A percentile compares a stretch with the other conserved stretches of the same genome.
Conservation (phyloP, 176 grass and related monocot genomes). For the Paspalum notatum region DNA sequence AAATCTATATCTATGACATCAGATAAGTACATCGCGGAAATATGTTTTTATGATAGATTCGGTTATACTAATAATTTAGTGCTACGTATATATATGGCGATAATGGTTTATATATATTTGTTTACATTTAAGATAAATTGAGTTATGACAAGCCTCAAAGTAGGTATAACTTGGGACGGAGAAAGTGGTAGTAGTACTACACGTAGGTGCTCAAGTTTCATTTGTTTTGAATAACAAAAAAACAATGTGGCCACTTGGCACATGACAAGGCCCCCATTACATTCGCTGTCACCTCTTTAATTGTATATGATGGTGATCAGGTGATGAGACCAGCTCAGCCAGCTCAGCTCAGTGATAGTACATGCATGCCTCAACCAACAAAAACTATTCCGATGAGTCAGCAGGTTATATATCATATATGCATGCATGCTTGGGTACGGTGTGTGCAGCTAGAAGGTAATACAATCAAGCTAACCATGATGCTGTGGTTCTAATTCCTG, state of each 20-base stretch:
- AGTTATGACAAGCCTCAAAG: too few relatives aligned
- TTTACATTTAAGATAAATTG: too few relatives aligned
- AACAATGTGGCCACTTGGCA: constrained; percentile 36
- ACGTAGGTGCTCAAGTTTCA: too few relatives aligned
- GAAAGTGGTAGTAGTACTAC: too few relatives aligned
- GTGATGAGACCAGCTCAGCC: constrained; percentile 36
- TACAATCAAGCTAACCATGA: constrained; percentile 33
- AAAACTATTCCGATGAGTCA: constrained; percentile 12
- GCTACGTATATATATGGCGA: too few relatives aligned
- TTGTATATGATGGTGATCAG: background rate
- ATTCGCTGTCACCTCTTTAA: constrained; percentile 41
- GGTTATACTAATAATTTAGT: too few relatives aligned
- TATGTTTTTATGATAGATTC: too few relatives aligned
- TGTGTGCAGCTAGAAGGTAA: background rate
- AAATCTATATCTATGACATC: too few relatives aligned
- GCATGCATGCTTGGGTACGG: constrained; percentile 6
- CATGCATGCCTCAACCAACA: constrained; percentile 32
- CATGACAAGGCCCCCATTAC: constrained; percentile 38
- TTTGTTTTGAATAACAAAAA: constrained; percentile 26
- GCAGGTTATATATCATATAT: background rate
- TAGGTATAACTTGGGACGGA: too few relatives aligned
- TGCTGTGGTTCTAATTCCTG: constrained; percentile 7
- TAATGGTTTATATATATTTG: too few relatives aligned
- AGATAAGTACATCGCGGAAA: too few relatives aligned
- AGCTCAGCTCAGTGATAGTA: background rate